Conservation (phyloP, 257 asterid genomes). For the Forsythia viridissima region DNA sequence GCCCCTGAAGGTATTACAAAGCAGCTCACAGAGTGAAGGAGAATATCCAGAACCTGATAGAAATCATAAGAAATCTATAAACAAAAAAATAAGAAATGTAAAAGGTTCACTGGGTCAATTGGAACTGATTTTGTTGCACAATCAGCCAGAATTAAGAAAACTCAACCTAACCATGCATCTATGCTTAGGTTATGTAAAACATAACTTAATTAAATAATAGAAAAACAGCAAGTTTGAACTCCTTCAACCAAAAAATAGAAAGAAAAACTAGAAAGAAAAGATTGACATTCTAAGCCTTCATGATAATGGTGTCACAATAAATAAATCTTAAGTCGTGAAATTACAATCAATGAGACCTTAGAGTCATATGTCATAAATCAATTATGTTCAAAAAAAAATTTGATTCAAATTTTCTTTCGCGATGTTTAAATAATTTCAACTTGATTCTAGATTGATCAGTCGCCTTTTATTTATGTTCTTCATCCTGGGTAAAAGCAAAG, state of each 20-base stretch:
- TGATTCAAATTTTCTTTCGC: not conserved
- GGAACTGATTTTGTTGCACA: not conserved
- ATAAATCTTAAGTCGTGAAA: not conserved
- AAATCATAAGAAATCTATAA: slow-evolving; percentile 50
- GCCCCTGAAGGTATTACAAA: slow-evolving; percentile 44
- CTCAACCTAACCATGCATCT: not conserved
- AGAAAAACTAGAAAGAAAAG: too few species aligned
- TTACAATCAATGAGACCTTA: not conserved
- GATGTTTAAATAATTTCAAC: not conserved
- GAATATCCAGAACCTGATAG: slow-evolving; percentile 81
- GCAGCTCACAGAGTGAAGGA: slow-evolving; percentile 60
- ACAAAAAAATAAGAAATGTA: slow-evolving; percentile 24
- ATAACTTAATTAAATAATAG: too few species aligned
- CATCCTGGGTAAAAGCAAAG: too few species aligned
- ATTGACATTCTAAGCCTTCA: too few species aligned
- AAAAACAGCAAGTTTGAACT: too few species aligned
- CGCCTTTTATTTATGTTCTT: too few species aligned
- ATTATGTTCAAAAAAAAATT: not conserved
- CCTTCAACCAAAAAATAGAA: too few species aligned
- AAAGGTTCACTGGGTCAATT: not conserved
- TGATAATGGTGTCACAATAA: too few species aligned
- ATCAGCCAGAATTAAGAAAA: not conserved
- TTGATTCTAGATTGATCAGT: too few species aligned
- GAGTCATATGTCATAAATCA: not conserved
- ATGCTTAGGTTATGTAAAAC: too few species aligned